Evolutionary conservation across 164 flowering plant species (phyloP).

Genomic region (Stephania cephalantha): DNA sequence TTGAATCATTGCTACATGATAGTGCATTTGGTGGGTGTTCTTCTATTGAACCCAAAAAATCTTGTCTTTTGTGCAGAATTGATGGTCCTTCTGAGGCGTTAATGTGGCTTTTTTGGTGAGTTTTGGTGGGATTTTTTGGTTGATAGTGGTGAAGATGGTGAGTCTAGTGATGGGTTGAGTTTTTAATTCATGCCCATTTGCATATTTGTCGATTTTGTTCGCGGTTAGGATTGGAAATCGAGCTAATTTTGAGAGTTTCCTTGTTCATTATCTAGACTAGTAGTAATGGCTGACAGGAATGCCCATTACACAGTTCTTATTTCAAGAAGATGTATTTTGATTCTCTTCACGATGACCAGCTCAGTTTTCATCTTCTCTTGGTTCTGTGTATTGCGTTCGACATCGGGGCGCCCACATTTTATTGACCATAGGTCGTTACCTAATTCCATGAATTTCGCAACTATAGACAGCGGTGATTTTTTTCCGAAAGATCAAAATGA

Average conservation of each 20-base stretch:
- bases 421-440: conserved; percentile 35
- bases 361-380: conserved; percentile 54
- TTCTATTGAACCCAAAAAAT: not conserved
- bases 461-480: conserved; percentile 13
- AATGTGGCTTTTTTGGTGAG: not conserved
- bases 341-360: conserved; percentile 38
- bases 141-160: not conserved
- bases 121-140: not conserved
- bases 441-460: conserved; percentile 23
- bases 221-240: not conserved
- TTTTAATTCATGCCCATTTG: not conserved
- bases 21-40: not conserved
- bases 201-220: not conserved
- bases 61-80: not conserved
- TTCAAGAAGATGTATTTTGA: conserved; percentile 38
- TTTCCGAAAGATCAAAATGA: conserved; percentile 16
- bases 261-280: not conserved
- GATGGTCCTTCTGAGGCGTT: not conserved
- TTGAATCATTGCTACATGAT: not conserved
- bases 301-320: conserved; percentile 29
- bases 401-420: conserved; percentile 29
- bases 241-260: not conserved
- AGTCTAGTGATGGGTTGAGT: not conserved
- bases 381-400: conserved; percentile 59
- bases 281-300: conserved; percentile 44